These are phyloP conservation scores for Eutypella sp. DNA, from an alignment of 2,329 filamentous ascomycete species.

Conservation along the genomic window DNA sequence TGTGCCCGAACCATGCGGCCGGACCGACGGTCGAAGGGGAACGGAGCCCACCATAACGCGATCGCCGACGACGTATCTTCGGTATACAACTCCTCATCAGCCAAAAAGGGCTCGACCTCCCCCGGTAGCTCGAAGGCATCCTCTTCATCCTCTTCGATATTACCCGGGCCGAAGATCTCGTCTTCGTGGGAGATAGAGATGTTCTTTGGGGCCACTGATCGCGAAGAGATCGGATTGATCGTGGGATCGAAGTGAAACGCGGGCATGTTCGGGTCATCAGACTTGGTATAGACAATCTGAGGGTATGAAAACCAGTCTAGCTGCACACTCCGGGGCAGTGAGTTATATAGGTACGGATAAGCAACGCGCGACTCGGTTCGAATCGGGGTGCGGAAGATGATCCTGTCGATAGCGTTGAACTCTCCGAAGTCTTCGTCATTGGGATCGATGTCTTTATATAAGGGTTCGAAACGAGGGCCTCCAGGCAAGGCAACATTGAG, in stretches of 20 bases:
- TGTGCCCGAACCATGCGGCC: constrained; percentile 95
- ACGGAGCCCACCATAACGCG: constrained; percentile 95
- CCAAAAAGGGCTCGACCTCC: constrained; percentile 80
- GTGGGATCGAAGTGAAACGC: constrained; percentile 98
- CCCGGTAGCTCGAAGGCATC: constrained; percentile 79
- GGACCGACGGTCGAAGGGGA: constrained; percentile 89
- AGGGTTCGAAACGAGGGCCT: constrained; percentile 89
- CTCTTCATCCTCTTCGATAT: constrained; percentile 68
- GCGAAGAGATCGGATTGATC: constrained; percentile 95
- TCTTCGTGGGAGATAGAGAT: constrained; percentile 90
- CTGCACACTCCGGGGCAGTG: constrained; percentile 87
- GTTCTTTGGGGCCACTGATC: constrained; percentile 90
- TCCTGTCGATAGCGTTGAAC: constrained; percentile 98
- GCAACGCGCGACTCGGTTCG: constrained; percentile 94
- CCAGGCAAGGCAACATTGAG: constrained; percentile 97
- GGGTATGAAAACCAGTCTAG: constrained; percentile 92
- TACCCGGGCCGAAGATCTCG: constrained; percentile 79
- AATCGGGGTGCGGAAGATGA: constrained; percentile 94
- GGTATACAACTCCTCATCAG: constrained; percentile 82
- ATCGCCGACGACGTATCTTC: constrained; percentile 88
- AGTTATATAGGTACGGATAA: constrained; percentile 94
- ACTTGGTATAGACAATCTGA: constrained; percentile 83
- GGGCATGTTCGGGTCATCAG: constrained; percentile 82
- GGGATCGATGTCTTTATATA: constrained; percentile 98
- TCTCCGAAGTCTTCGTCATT: constrained; percentile 99